Base-by-base conservation (phyloP, 495 filamentous ascomycete genomes). In the Neurospora hispaniola region DNA sequence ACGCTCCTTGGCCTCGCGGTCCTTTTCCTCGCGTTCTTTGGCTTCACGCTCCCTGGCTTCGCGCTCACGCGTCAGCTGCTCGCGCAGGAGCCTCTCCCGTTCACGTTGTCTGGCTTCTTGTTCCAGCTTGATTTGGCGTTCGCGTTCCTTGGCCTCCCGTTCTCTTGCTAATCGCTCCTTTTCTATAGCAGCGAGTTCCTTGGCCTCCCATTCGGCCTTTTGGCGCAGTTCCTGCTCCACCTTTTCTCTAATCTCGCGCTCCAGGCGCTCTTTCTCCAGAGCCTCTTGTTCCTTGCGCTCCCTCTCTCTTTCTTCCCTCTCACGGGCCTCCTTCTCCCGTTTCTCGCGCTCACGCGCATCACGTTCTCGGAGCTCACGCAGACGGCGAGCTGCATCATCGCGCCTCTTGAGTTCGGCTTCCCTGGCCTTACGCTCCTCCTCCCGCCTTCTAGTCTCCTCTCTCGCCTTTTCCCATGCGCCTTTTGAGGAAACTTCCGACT, bases 391-490 rank as follows among this genome's bases (percentile, higher is more conserved):
- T 42, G 83, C 76, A 48, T 88, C 86, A 72, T 89, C 85, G 69
- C 83, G 85, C 69, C 79, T 78, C 73, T 85, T 86, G 48, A 78
- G 75, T 62, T 85, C 84, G 11, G 82, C 85, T 70, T 88, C 86
- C 72, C 78, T 83, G 4, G 80, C 81, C 71, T 90, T 90, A 14
- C 86, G 84, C 75, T 89, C 89, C 71, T 91, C 89, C 72, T 89
- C 89, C 69, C 85, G 85, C 69, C 84, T 85, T 42, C 86, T 81
- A 66, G 87, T 89, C 74, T 94, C 92, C 78, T 94, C 91, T 71
- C 88, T 83, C 4, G 89, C 92, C 74, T 86, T 91, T 76, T 93
- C 90, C 90, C 90, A 92, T 10, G 86, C 85, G 10, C 84, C 86
- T 72, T 84, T 87, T 31, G 77, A 81, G 68, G 80, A 35, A 0